phyloP scores from a whole-genome alignment of 164 flowering plant species.

The Piper longum region DNA sequence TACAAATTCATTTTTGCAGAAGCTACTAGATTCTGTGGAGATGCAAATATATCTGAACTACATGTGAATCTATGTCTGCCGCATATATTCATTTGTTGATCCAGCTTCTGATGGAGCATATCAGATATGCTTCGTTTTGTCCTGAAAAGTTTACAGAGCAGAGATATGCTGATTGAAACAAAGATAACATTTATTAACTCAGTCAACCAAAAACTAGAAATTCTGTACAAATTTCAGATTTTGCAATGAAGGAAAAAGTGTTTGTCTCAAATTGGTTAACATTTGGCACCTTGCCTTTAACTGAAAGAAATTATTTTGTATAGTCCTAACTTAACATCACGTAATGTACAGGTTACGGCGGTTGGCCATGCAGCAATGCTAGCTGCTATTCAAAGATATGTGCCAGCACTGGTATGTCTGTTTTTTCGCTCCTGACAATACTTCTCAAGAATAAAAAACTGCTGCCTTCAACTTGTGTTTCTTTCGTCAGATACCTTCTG shows the following conservation, averaged over 20 bases:
- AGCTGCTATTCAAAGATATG: slow-evolving; percentile 88
- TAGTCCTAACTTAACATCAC: neutral
- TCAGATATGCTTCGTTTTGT: too few relatives aligned
- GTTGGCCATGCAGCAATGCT: slow-evolving; percentile 96
- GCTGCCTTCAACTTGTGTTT: neutral
- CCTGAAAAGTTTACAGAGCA: neutral
- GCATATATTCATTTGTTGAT: too few relatives aligned
- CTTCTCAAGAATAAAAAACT: too few relatives aligned
- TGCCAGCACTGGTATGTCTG: slow-evolving; percentile 51
- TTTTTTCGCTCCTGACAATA: slow-evolving; percentile 1
- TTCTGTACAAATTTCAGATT: neutral
- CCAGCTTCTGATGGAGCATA: too few relatives aligned
- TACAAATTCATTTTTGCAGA: too few relatives aligned
- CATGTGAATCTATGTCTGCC: too few relatives aligned
- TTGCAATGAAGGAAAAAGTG: too few relatives aligned
- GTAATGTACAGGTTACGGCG: slow-evolving; percentile 66
- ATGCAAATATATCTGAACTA: too few relatives aligned
- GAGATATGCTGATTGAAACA: neutral
- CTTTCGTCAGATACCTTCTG: slow-evolving; percentile 65
- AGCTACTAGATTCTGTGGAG: too few relatives aligned
- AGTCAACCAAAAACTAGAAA: neutral
- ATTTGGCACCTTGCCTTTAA: too few relatives aligned
- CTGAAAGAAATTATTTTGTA: neutral
- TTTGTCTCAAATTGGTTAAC: too few relatives aligned
- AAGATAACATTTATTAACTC: too few relatives aligned